Percentiles rank a stretch among this genome's conserved stretches.
phyloP scores from a whole-genome alignment of 768 basidiomycete species.

The Nidula microcarpa region DNA sequence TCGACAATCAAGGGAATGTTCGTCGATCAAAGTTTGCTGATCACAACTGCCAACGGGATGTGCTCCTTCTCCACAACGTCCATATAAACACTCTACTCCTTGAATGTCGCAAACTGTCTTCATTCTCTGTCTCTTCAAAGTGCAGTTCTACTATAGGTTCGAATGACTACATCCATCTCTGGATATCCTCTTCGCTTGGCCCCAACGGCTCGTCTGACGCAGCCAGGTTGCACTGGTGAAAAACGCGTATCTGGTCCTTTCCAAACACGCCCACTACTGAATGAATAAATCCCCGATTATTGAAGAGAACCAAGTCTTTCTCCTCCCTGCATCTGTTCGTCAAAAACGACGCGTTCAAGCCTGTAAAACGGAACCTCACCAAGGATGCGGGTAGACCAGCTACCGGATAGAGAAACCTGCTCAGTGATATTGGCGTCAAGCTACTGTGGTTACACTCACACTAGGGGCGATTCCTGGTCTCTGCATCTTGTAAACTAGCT shows the following conservation, averaged over 20 bases:
- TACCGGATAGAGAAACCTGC: not conserved
- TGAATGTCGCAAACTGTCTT: too few species aligned
- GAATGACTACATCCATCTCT: slow-evolving; percentile 3
- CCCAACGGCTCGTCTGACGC: slow-evolving; percentile 8
- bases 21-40: too few species aligned
- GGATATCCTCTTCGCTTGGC: slow-evolving; percentile 6
- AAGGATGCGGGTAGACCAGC: slow-evolving; percentile 11
- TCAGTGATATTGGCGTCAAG: not conserved
- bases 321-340: slow-evolving; percentile 4
- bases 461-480: slow-evolving; percentile 12
- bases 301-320: slow-evolving; percentile 12
- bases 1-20: too few species aligned
- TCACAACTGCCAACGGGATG: too few species aligned
- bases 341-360: not conserved
- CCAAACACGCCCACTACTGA: slow-evolving; percentile 11
- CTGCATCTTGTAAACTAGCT: slow-evolving; percentile 15
- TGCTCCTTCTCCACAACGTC: too few species aligned
- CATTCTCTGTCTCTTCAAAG: not conserved
- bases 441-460: slow-evolving; percentile 4
- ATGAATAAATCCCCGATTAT: slow-evolving; percentile 12
- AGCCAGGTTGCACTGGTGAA: slow-evolving; percentile 14
- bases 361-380: slow-evolving; percentile 1
- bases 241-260: slow-evolving; percentile 9
- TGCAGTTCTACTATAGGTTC: too few species aligned
- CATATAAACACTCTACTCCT: too few species aligned